Percentiles rank a stretch among this genome's conserved stretches.
Evolutionary conservation across 768 basidiomycete genomes (phyloP).

Genomic region (Rossbeevera mucosa): DNA sequence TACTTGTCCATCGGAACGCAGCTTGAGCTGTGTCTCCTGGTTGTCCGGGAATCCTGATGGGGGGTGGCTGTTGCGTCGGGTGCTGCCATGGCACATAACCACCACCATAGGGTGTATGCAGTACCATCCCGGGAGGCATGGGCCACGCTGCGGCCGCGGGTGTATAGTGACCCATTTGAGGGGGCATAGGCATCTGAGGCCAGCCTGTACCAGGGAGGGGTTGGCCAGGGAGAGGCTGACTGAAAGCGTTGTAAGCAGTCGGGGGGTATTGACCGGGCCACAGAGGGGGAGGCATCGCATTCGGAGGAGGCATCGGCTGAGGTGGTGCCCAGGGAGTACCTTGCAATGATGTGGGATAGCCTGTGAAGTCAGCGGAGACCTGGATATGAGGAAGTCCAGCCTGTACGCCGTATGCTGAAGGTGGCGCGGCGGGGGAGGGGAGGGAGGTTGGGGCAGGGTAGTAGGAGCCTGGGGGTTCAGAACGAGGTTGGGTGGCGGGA

Average conservation of each 20-base stretch:
- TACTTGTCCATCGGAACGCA: slow-evolving; percentile 28
- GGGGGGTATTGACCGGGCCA: slow-evolving; percentile 18
- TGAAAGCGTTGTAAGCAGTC: slow-evolving; percentile 28
- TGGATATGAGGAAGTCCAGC: slow-evolving; percentile 7
- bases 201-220: slow-evolving; percentile 28
- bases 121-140: slow-evolving; percentile 23
- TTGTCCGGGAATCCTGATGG: slow-evolving; percentile 19
- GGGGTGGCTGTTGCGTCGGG: slow-evolving; percentile 24
- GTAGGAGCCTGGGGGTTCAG: slow-evolving; percentile 30
- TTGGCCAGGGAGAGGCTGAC: slow-evolving; percentile 32
- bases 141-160: slow-evolving; percentile 27
- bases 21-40: slow-evolving; percentile 24
- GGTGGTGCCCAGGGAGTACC: slow-evolving; percentile 27
- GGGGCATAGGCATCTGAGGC: slow-evolving; percentile 12
- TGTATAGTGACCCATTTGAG: slow-evolving; percentile 19
- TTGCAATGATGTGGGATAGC: slow-evolving; percentile 24
- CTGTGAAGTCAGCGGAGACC: slow-evolving; percentile 31
- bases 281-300: slow-evolving; percentile 15
- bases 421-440: slow-evolving; percentile 19
- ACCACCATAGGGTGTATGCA: slow-evolving; percentile 13
- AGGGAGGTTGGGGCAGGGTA: slow-evolving; percentile 30
- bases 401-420: slow-evolving; percentile 6
- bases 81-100: slow-evolving; percentile 28
- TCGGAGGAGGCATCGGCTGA: slow-evolving; percentile 18
- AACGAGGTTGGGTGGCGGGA: slow-evolving; percentile 19